These are phyloP conservation scores for Fraxinus nigra DNA, from an alignment of 305 asterid species.

Conservation along the genomic window DNA sequence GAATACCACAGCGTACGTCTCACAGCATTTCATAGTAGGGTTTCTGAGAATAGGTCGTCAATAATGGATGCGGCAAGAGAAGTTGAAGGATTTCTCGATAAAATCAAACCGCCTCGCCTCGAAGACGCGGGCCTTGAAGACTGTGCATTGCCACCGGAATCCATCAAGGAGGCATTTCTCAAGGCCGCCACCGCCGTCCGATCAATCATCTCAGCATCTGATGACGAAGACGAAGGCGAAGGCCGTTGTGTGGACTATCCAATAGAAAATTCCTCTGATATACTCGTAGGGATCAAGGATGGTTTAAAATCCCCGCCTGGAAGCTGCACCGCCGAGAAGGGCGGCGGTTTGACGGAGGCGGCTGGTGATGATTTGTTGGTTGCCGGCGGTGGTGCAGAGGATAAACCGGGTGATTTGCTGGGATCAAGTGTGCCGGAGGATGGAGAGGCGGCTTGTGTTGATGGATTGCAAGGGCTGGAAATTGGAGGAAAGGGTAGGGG, in stretches of 20 bases:
- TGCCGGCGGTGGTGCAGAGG: slow-evolving; percentile 33
- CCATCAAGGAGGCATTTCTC: slow-evolving; percentile 66
- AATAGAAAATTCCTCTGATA: slow-evolving; percentile 54
- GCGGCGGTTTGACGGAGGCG: slow-evolving; percentile 39
- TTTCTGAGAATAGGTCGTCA: neutral
- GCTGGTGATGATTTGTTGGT: slow-evolving; percentile 42
- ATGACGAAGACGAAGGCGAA: slow-evolving; percentile 34
- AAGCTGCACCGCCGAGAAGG: slow-evolving; percentile 53
- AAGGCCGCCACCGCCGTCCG: slow-evolving; percentile 80
- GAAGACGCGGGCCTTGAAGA: slow-evolving; percentile 96
- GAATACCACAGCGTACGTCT: neutral
- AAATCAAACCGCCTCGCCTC: slow-evolving; percentile 65
- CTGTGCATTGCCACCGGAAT: slow-evolving; percentile 81
- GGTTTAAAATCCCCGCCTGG: slow-evolving; percentile 45
- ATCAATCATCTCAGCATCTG: slow-evolving; percentile 49
- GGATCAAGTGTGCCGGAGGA: slow-evolving; percentile 30
- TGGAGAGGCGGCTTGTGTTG: slow-evolving; percentile 53
- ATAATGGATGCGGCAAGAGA: slow-evolving; percentile 47
- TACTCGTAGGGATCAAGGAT: slow-evolving; percentile 47
- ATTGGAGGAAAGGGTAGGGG: slow-evolving; percentile 42
- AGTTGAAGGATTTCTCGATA: slow-evolving; percentile 40
- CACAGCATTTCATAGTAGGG: neutral
- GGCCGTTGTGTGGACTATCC: slow-evolving; percentile 59
- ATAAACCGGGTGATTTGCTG: slow-evolving; percentile 38
- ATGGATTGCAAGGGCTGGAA: slow-evolving; percentile 57